phyloP scores from a whole-genome alignment of 2,329 filamentous ascomycete genomes.

The Curvularia verruculosa region DNA sequence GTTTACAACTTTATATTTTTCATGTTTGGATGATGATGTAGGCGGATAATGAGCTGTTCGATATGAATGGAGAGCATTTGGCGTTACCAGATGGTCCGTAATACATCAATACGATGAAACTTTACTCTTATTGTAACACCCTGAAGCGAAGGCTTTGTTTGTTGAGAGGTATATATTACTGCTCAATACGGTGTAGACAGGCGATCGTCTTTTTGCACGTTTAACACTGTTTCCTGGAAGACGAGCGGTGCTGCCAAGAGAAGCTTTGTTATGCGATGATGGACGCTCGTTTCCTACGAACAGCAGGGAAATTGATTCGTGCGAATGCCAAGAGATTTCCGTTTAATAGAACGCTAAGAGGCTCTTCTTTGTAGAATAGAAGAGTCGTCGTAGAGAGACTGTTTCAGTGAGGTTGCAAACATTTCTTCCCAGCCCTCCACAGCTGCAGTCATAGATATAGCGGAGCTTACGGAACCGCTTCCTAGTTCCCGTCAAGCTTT shows the following conservation, averaged over 20 bases:
- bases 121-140: too few relatives aligned
- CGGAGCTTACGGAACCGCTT: slow-evolving; percentile 6
- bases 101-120: not conserved
- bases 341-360: not conserved
- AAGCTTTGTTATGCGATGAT: too few relatives aligned
- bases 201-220: too few relatives aligned
- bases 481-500: slow-evolving; percentile 11
- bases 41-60: not conserved
- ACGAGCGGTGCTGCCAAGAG: too few relatives aligned
- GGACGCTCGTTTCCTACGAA: too few relatives aligned
- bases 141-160: too few relatives aligned
- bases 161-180: too few relatives aligned
- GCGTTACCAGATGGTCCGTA: not conserved
- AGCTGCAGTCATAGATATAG: not conserved
- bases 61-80: not conserved
- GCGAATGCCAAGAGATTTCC: too few relatives aligned
- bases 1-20: not conserved
- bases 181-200: too few relatives aligned
- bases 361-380: not conserved
- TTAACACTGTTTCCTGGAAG: too few relatives aligned
- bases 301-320: too few relatives aligned
- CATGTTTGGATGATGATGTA: not conserved
- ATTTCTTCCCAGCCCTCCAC: not conserved
- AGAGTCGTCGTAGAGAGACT: not conserved
- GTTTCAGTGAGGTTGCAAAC: not conserved